Base-by-base conservation (phyloP, 2,329 filamentous ascomycete genomes). In the Coniochaeta sp. region DNA sequence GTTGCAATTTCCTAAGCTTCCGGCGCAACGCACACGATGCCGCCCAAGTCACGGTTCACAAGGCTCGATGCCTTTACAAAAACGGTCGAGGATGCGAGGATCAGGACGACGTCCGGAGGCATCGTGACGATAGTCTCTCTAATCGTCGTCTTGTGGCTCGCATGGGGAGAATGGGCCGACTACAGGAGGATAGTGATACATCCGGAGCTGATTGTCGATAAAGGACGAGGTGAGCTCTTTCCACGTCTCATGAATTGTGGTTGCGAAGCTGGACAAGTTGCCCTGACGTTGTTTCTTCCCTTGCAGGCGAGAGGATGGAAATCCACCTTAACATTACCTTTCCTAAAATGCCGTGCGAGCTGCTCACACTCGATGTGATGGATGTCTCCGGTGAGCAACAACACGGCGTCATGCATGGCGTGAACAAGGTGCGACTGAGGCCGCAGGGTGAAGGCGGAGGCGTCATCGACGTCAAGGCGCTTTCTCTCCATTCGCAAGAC, bases 51-150 rank as follows among this genome's bases (percentile, higher is more conserved):
- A 68, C 88, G 95, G 75, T 97, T 99, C 73, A 96, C 90, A 62
- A 89, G 89, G 84, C 90, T 99, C 65, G 95, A 99, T 77, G 95
- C 95, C 82, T 99, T 99, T 74, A 96, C 93, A 58, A 99, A 99
- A 79, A 99, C 95, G 14, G 95, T 99, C 68, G 95, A 99, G 75
- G 95, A 99, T 86, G 95, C 96, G 66, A 87, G 95, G 69, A 87
- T 99, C 72, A 89, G 96, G 69, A 99, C 95, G 34, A 97, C 93
- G 7, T 96, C 92, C 2, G 95, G 95, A 65, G 95, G 95, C 66
- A 86, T 99, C 67, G 91, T 99, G 69, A 99, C 95, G 60, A 92
- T 99, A 68, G 83, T 89, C 66, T 97, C 93, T 62, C 80, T 99
- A 69, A 74, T 99, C 57, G 84, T 97, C 58, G 91, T 99, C 59